Percentiles rank a stretch among this genome's conserved stretches.
phyloP scores from a whole-genome alignment of 2,329 filamentous ascomycete species.

The Epichloe scottii region DNA sequence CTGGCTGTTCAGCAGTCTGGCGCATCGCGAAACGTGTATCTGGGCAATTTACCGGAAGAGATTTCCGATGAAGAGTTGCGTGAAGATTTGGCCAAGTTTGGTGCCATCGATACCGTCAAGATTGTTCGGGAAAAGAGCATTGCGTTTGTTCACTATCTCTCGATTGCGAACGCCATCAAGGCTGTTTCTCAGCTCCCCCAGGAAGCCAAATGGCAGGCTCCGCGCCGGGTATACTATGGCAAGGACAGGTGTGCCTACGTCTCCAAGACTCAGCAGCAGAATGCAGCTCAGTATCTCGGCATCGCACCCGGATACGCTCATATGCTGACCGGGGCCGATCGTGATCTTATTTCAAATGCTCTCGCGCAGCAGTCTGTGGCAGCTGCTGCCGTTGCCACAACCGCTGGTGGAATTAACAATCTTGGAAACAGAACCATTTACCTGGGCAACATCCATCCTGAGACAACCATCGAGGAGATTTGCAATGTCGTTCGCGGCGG shows the following conservation, averaged over 20 bases:
- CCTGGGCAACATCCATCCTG: slow-evolving; percentile 94
- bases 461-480: slow-evolving; percentile 98
- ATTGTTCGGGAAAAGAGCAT: slow-evolving; percentile 96
- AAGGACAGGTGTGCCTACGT: slow-evolving; percentile 98
- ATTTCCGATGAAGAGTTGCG: slow-evolving; percentile 83
- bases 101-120: slow-evolving; percentile 93
- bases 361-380: slow-evolving; percentile 96
- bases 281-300: slow-evolving; percentile 92
- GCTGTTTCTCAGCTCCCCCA: slow-evolving; percentile 92
- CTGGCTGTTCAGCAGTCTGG: slow-evolving; percentile 94
- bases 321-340: slow-evolving; percentile 89
- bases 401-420: slow-evolving; percentile 93
- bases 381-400: slow-evolving; percentile 90
- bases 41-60: slow-evolving; percentile 87
- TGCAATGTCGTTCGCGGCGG: slow-evolving; percentile 97
- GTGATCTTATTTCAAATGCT: slow-evolving; percentile 91
- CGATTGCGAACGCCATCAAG: slow-evolving; percentile 96
- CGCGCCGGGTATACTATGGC: slow-evolving; percentile 93
- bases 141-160: slow-evolving; percentile 94
- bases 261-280: slow-evolving; percentile 98
- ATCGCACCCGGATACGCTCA: slow-evolving; percentile 95
- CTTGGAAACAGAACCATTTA: slow-evolving; percentile 96
- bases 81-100: slow-evolving; percentile 92
- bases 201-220: slow-evolving; percentile 92
- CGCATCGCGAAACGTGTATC: slow-evolving; percentile 91